Evolutionary conservation across 768 basidiomycete genomes (phyloP), one percentile per base, ranked within the genome.

Genomic region (Floccularia luteovirens): DNA sequence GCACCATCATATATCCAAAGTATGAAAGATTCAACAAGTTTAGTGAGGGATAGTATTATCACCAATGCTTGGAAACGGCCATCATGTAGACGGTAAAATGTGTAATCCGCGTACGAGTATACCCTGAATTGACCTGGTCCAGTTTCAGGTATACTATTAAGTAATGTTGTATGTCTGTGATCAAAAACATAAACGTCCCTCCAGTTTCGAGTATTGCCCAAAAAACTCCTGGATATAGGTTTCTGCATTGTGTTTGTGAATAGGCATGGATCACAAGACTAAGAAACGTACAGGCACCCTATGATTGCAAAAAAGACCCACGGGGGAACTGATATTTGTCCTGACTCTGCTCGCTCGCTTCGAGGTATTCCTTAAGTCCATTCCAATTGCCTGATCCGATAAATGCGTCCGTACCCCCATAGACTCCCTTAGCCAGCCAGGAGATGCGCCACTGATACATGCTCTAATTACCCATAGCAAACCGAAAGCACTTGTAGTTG

Each of bases 401-500:
- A 35, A 36, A 1, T 35, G 16, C 6, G 48, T 52, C 12, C 59
- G 49, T 8, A 58, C 42, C 1, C 52, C 54, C n/a, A 59, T 41
- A 1, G 49, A 52, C 36, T 57, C 55, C 13, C 56, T 45, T 5
- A 61, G 31, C 58, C 58, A 61, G 2, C 54, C 50, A 20, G 57
- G 43, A 24, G 25, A 43, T 14, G 55, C 53, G 3, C 36, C 57
- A 7, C 48, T 39, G 13, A 55, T 38, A 41, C 54, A 61, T 3
- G 52, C 56, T 41, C 47, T 50, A 19, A 58, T 42, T 11, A 58
- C 47, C 4, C 48, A 51, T 3, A 54, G 34, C 13, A 42, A 42
- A 1, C 58, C 56, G 45, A 59, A 61, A 13, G 56, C 44, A 31
- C 55, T 61, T 24, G 45, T 58, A 7, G 54, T 41, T 5, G 54